Evolutionary conservation across 2,329 filamentous ascomycete species (phyloP).

Genomic region (Paraphaeosphaeria sporulosa): DNA sequence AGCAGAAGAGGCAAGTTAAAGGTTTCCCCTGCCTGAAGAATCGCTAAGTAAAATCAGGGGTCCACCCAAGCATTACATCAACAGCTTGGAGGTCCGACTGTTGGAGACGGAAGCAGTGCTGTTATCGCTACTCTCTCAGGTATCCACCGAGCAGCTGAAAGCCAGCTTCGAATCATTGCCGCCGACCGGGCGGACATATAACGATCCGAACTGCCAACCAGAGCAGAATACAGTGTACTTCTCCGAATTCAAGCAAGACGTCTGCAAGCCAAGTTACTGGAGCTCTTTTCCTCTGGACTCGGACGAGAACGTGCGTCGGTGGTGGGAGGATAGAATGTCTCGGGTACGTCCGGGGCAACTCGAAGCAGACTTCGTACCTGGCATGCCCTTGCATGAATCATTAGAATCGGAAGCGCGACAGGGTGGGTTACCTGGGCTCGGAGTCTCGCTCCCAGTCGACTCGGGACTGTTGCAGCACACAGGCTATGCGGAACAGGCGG

Average conservation of each 20-base stretch:
- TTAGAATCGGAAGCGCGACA: too few relatives aligned
- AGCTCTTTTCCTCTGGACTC: background rate
- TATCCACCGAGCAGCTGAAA: constrained; percentile 3
- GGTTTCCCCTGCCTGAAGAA: background rate
- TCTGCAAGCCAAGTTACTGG: background rate
- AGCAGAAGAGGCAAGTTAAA: constrained; percentile 9
- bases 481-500: too few relatives aligned
- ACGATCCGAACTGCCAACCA: background rate
- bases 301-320: background rate
- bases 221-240: background rate
- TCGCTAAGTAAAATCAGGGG: background rate
- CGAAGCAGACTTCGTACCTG: too few relatives aligned
- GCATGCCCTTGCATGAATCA: too few relatives aligned
- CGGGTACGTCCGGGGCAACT: background rate
- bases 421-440: too few relatives aligned
- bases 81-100: constrained; percentile 7
- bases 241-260: background rate
- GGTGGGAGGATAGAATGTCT: background rate
- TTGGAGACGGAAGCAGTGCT: constrained; percentile 8
- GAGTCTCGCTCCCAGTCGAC: too few relatives aligned
- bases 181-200: background rate
- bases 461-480: too few relatives aligned
- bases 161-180: constrained; percentile 1
- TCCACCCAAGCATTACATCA: constrained; percentile 12
- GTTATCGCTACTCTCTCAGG: constrained; percentile 1